These are phyloP conservation scores for Kodamaea sp. DNA, from an alignment of 1,139 yeast genomes.

Conservation along the genomic window DNA sequence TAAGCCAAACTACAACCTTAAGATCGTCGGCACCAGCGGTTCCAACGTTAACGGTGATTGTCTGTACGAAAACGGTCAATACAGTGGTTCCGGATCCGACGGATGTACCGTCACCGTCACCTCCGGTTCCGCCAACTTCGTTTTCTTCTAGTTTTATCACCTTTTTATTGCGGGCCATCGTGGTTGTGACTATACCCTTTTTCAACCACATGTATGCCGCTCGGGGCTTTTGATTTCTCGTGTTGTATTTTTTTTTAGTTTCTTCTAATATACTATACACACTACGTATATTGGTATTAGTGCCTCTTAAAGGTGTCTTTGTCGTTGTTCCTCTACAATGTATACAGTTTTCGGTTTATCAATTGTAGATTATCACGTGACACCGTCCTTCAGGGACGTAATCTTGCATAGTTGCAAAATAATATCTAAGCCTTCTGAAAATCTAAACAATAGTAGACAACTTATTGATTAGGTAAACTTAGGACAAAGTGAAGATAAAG, in stretches of 20 bases:
- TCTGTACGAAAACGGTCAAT: constrained; percentile 61
- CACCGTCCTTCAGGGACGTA: too few species aligned
- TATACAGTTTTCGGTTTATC: too few species aligned
- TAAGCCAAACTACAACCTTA: constrained; percentile 66
- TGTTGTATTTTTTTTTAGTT: constrained; percentile 9
- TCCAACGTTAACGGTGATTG: constrained; percentile 61
- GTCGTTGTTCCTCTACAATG: too few species aligned
- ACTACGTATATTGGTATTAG: constrained; percentile 4
- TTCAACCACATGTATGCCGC: neutral
- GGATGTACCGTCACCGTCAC: constrained; percentile 80
- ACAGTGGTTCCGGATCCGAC: constrained; percentile 63
- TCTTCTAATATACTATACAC: constrained; percentile 9
- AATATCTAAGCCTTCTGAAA: too few species aligned
- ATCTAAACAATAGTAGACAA: too few species aligned
- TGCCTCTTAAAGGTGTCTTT: constrained; percentile 1
- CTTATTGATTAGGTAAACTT: too few species aligned
- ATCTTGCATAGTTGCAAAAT: too few species aligned
- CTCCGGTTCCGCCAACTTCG: constrained; percentile 67
- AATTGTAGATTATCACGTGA: too few species aligned
- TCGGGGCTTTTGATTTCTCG: constrained; percentile 7
- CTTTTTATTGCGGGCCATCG: neutral
- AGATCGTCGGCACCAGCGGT: constrained; percentile 60
- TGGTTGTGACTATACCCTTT: constrained; percentile 1
- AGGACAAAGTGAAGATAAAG: too few species aligned
- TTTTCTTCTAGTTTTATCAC: constrained; percentile 46